Evolutionary conservation across 768 basidiomycete species (phyloP).

Genomic region (Russula compacta): DNA sequence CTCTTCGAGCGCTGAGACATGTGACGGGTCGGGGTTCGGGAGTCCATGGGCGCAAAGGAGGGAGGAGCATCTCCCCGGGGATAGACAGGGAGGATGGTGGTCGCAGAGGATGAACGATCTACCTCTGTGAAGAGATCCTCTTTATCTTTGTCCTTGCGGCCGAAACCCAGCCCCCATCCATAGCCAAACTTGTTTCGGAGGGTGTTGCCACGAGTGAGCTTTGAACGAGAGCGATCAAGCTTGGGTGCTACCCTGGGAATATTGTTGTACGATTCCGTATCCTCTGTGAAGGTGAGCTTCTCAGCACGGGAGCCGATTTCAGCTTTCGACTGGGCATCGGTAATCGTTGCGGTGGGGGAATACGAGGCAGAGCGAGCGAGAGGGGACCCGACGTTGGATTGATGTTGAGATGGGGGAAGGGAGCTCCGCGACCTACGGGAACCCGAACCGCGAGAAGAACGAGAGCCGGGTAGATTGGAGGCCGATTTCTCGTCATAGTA

Average conservation of each 20-base stretch:
- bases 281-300: slow-evolving; percentile 18
- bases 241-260: slow-evolving; percentile 12
- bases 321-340: slow-evolving; percentile 9
- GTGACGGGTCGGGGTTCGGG: slow-evolving; percentile 13
- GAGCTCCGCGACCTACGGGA: slow-evolving; percentile 1
- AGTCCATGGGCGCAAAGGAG: neutral
- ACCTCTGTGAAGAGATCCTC: slow-evolving; percentile 12
- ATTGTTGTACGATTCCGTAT: slow-evolving; percentile 21
- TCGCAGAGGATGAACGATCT: slow-evolving; percentile 14
- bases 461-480: neutral
- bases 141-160: slow-evolving; percentile 18
- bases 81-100: slow-evolving; percentile 19
- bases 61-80: slow-evolving; percentile 15
- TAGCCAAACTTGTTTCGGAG: slow-evolving; percentile 14
- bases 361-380: slow-evolving; percentile 15
- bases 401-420: slow-evolving; percentile 5
- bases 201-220: slow-evolving; percentile 17
- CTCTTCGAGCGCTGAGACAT: slow-evolving; percentile 17
- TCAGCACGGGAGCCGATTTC: slow-evolving; percentile 8
- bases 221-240: slow-evolving; percentile 18
- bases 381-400: slow-evolving; percentile 6
- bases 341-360: slow-evolving; percentile 17
- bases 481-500: slow-evolving; percentile 13
- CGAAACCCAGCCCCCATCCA: slow-evolving; percentile 19
- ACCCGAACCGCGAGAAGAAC: neutral